Percentiles rank a stretch among this genome's conserved stretches.
These are phyloP conservation scores for Fagus crenata DNA, from an alignment of 306 rosid species.

Conservation along the genomic window DNA sequence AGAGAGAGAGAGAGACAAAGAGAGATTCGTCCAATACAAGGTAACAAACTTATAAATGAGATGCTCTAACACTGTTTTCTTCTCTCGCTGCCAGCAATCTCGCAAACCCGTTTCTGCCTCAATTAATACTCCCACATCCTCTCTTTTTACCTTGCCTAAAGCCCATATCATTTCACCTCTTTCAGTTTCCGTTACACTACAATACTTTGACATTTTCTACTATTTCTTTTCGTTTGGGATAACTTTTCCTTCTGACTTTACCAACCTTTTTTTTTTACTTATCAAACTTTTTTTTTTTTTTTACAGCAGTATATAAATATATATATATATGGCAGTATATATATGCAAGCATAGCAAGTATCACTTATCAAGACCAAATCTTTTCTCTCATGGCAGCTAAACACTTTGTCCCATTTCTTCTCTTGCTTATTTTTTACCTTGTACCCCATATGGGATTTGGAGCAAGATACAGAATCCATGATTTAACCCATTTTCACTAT, in stretches of 20 bases:
- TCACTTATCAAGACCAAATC: not conserved
- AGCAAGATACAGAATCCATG: not conserved
- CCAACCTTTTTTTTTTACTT: not conserved
- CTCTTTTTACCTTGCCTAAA: not conserved
- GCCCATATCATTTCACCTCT: too few relatives aligned
- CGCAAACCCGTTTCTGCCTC: conserved; percentile 17
- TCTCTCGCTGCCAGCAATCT: not conserved
- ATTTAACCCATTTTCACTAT: not conserved
- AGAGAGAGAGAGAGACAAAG: not conserved
- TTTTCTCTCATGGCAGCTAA: conserved; percentile 4
- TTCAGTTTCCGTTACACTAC: not conserved
- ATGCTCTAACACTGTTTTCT: not conserved
- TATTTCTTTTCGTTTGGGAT: not conserved
- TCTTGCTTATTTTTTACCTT: not conserved
- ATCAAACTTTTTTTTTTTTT: not conserved
- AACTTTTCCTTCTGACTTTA: not conserved
- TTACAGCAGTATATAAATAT: not conserved
- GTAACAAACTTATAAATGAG: conserved; percentile 14
- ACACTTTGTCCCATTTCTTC: not conserved
- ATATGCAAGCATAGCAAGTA: not conserved
- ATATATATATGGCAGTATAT: too few relatives aligned
- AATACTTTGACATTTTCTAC: not conserved
- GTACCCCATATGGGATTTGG: not conserved
- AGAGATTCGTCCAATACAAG: not conserved
- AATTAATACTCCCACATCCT: not conserved